Conservation (phyloP, 331 rosid genomes). For the Quercus phellos region DNA sequence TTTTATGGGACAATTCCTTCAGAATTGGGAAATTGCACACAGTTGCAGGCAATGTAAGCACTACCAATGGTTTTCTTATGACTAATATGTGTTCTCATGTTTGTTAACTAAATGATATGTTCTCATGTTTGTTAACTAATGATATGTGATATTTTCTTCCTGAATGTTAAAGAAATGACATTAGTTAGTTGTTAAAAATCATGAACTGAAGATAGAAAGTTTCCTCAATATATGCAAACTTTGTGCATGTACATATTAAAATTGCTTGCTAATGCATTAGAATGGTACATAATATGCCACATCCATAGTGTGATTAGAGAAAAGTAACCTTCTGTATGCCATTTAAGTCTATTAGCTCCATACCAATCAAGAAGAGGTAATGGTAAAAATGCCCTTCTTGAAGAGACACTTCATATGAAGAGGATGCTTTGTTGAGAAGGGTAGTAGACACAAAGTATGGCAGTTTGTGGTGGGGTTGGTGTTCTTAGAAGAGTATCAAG, state of each 20-base stretch:
- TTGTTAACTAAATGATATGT: not conserved
- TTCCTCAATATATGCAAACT: not conserved
- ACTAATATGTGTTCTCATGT: not conserved
- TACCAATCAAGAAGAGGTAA: not conserved
- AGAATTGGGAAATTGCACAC: conserved; percentile 88
- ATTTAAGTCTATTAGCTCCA: not conserved
- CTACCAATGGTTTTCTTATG: conserved; percentile 9
- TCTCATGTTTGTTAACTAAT: conserved; percentile 3
- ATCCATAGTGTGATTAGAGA: not conserved
- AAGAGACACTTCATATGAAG: not conserved
- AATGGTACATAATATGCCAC: not conserved
- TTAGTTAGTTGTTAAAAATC: not conserved
- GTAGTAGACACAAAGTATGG: no score
- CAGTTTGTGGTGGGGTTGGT: no score
- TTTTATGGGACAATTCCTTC: conserved; percentile 83
- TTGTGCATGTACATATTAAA: not conserved
- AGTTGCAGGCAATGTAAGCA: conserved; percentile 71
- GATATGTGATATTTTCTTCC: not conserved
- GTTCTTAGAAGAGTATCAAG: no score
- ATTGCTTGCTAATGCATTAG: not conserved
- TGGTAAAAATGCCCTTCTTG: not conserved
- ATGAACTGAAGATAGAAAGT: not conserved
- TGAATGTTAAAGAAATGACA: not conserved
- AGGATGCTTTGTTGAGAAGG: no score
- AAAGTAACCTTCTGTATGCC: not conserved